Conservation (phyloP, 306 rosid species). For the Cicer pinnatifidum region DNA sequence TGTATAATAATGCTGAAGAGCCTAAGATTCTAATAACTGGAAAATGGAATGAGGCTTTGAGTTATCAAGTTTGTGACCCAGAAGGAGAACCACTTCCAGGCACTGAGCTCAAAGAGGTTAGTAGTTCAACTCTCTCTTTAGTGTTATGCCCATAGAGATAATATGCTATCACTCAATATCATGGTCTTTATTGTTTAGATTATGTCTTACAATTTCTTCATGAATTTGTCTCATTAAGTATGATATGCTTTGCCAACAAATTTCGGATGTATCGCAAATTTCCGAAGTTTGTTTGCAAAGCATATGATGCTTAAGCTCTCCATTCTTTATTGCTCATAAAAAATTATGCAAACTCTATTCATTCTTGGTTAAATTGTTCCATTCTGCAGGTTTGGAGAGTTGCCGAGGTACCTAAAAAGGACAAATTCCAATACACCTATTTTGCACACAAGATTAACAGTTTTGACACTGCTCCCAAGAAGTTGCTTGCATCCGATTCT, state of each 20-base stretch:
- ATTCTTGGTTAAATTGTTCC: constrained; percentile 5
- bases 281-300: constrained; percentile 6
- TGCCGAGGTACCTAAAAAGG: constrained; percentile 71
- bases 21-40: constrained; percentile 90
- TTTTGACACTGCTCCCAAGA: constrained; percentile 90
- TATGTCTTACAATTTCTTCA: background rate
- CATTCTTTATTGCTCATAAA: background rate
- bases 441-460: constrained; percentile 96
- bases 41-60: constrained; percentile 86
- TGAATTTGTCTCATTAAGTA: background rate
- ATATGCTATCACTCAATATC: background rate
- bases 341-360: background rate
- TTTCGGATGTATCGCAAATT: background rate
- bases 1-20: constrained; percentile 80
- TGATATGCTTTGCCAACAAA: background rate
- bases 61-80: constrained; percentile 81
- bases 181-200: constrained; percentile 15
- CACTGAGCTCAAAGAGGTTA: constrained; percentile 84
- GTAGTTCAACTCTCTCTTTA: constrained; percentile 20
- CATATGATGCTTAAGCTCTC: background rate
- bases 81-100: constrained; percentile 94
- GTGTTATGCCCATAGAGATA: constrained; percentile 21
- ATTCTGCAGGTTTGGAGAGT: constrained; percentile 80
- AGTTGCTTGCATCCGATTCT: constrained; percentile 85
- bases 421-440: constrained; percentile 89